Conservation (phyloP, 2,329 filamentous ascomycete genomes). For the Capronia epimyces region DNA sequence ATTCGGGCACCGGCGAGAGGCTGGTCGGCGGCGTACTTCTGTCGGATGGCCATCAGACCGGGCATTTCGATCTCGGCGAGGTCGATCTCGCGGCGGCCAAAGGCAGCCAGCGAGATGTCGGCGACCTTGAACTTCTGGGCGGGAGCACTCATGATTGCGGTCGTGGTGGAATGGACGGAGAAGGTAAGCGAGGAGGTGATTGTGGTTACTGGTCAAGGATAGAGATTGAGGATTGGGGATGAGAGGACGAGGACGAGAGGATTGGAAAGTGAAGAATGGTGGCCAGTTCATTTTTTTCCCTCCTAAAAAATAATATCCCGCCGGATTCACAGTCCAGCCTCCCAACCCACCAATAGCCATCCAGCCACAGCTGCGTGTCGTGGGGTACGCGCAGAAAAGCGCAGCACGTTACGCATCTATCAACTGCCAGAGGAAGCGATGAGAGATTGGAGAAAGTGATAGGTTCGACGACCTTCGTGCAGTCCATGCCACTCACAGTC, state of each 20-base stretch:
- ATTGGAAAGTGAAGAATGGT: not conserved
- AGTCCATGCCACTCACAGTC: too few relatives aligned
- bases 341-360: not conserved
- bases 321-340: not conserved
- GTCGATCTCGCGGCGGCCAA: slow-evolving; percentile 98
- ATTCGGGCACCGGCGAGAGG: slow-evolving; percentile 91
- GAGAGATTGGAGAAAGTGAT: too few relatives aligned
- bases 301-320: not conserved
- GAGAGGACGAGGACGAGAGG: not conserved
- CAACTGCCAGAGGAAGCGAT: not conserved
- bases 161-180: not conserved
- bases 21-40: slow-evolving; percentile 88
- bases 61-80: slow-evolving; percentile 96
- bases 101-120: slow-evolving; percentile 94
- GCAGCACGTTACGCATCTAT: not conserved
- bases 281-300: not conserved
- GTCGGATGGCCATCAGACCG: slow-evolving; percentile 90
- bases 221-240: not conserved
- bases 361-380: not conserved
- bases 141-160: slow-evolving; percentile 58
- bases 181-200: not conserved
- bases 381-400: not conserved
- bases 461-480: too few relatives aligned
- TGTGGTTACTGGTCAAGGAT: not conserved
- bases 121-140: slow-evolving; percentile 96